Evolutionary conservation across 371 early-diverging fungal genomes (phyloP), one percentile per base, ranked within the genome.

Genomic region (Smittium culicis): DNA sequence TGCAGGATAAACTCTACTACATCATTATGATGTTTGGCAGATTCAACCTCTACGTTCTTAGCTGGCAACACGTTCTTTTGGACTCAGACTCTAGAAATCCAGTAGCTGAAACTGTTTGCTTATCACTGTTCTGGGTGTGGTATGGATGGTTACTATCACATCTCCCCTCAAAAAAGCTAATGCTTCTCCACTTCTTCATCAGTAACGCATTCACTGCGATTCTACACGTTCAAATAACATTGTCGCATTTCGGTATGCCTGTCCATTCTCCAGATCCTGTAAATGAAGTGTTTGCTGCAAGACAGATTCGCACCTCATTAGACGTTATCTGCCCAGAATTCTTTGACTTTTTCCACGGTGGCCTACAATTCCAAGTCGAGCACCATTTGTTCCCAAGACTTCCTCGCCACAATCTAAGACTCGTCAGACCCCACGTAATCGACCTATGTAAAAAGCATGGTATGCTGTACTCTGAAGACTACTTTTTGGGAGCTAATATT

Each of bases 331-430:
- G 97, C 77, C 91, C 95, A 14, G 77, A 76, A 68, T 94, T 90
- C 90, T 68, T 96, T 55, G 96, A 96, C 73, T 95, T 94, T 94
- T 90, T 94, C 80, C 97, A 96, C 69, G 97, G 97, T 63, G 96
- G 96, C 2, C 80, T 96, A 30, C 93, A 94, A 74, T 96, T 88
- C 80, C 97, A 96, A 78, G 88, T 89, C n/a, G 88, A 87, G 33
- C 97, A 96, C 77, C 97, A 96, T 75, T 77, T 96, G 54, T 96
- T 90, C 78, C 97, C 97, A 27, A 84, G 96, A 58, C 72, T 94
- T 28, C 96, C 97, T 8, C 82, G 97, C 17, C 93, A 91, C 73
- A 90, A 92, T 71, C 79, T 95, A 31, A 80, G 90, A 35, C 62
- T 69, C 1, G 82, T 87, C 62, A 86, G 86, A 54, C 90, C 91